Conservation (phyloP, 148 eudicot species). For the Euryodendron excelsum region DNA sequence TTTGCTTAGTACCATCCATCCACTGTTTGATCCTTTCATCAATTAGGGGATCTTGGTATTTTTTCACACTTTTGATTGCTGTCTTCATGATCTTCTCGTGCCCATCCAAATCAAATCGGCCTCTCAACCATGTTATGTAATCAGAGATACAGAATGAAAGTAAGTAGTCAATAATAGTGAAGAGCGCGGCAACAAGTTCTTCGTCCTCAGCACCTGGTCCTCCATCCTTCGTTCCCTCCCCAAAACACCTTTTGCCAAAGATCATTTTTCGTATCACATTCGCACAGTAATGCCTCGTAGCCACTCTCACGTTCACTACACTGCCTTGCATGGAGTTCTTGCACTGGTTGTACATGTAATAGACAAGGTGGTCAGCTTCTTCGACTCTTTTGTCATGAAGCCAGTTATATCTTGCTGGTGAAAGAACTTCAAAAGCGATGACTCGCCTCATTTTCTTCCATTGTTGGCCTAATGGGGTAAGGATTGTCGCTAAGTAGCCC, state of each 20-base stretch:
- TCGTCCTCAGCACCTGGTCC: slow-evolving; percentile 13
- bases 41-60: slow-evolving; percentile 8
- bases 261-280: slow-evolving; percentile 18
- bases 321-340: not conserved
- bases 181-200: slow-evolving; percentile 12
- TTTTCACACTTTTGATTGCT: not conserved
- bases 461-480: slow-evolving; percentile 12
- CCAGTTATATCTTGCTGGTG: not conserved
- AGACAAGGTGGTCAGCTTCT: slow-evolving; percentile 20
- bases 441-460: slow-evolving; percentile 23
- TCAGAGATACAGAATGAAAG: slow-evolving; percentile 15
- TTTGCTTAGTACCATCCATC: not conserved
- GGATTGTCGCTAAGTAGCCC: not conserved
- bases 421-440: slow-evolving; percentile 8
- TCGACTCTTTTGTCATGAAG: slow-evolving; percentile 6
- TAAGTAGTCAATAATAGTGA: slow-evolving; percentile 1
- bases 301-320: slow-evolving; percentile 8
- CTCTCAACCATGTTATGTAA: slow-evolving; percentile 4
- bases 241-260: slow-evolving; percentile 15
- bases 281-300: slow-evolving; percentile 9
- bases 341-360: not conserved
- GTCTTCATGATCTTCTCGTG: slow-evolving; percentile 9
- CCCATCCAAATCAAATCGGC: slow-evolving; percentile 13
- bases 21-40: slow-evolving; percentile 12
- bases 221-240: slow-evolving; percentile 3